Conservation (phyloP, 805 yeast species). For the Yamadazyma endophytica region DNA sequence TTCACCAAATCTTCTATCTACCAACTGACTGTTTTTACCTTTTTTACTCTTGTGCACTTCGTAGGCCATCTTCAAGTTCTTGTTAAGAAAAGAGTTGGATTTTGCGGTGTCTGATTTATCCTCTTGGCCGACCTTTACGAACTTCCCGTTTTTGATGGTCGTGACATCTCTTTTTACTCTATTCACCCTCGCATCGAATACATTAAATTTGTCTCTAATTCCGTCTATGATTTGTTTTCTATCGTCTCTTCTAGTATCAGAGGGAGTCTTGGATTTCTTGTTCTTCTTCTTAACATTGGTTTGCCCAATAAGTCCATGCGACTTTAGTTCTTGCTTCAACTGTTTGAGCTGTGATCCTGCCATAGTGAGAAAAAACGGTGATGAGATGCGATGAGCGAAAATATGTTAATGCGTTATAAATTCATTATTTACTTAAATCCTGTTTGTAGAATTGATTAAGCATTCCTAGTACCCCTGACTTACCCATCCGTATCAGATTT, state of each 20-base stretch:
- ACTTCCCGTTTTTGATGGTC: conserved; percentile 36
- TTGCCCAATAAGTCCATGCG: conserved; percentile 83
- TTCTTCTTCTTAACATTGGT: conserved; percentile 61
- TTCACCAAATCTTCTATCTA: conserved; percentile 93
- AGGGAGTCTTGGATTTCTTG: conserved; percentile 46
- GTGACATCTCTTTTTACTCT: conserved; percentile 57
- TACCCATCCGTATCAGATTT: conserved; percentile 25
- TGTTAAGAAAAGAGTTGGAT: conserved; percentile 32
- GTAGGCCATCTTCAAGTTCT: conserved; percentile 52
- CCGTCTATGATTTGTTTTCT: conserved; percentile 48
- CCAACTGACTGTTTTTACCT: conserved; percentile 72
- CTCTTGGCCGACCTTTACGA: conserved; percentile 40
- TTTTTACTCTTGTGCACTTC: conserved; percentile 59
- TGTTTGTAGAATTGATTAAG: conserved; percentile 74
- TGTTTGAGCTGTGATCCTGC: conserved; percentile 86
- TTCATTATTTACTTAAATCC: conserved; percentile 19
- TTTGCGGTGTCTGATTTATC: conserved; percentile 31
- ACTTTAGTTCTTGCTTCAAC: conserved; percentile 70
- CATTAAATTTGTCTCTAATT: conserved; percentile 83
- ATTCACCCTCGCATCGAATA: conserved; percentile 76
- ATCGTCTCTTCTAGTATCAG: conserved; percentile 69
- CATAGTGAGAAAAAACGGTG: conserved; percentile 33
- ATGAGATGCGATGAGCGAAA: conserved; percentile 9
- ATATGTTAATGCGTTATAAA: background rate
- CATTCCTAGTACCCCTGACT: conserved; percentile 68